A percentile compares a stretch with the other conserved stretches of the same genome.
Conservation (phyloP, 305 asterid genomes). For the Fraxinus xanthoxyloides region DNA sequence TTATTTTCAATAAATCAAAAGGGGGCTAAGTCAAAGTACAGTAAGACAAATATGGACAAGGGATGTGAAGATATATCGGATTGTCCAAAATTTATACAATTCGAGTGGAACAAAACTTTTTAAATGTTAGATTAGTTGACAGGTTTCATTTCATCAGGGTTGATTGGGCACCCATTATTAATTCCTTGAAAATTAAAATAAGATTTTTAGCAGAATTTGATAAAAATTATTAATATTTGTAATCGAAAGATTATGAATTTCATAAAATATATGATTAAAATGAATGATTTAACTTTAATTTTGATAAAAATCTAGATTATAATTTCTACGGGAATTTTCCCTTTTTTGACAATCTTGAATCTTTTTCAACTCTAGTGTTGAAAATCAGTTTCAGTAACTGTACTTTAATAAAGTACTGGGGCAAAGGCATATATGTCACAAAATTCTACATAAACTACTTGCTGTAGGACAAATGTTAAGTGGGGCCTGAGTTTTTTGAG, state of each 20-base stretch:
- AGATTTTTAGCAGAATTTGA: too few species aligned
- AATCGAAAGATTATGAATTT: too few species aligned
- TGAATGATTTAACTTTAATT: too few species aligned
- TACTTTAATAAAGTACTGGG: not conserved
- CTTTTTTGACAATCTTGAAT: not conserved
- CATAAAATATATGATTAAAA: too few species aligned
- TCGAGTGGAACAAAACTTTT: not conserved
- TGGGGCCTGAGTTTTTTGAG: constrained; percentile 1
- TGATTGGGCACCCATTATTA: not conserved
- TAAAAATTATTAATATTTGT: too few species aligned
- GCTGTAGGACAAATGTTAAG: not conserved
- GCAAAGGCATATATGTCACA: not conserved
- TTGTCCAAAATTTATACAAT: not conserved
- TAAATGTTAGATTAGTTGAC: not conserved
- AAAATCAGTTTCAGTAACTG: not conserved
- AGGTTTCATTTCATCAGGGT: not conserved
- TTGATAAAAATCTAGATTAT: too few species aligned
- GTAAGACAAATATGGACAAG: not conserved
- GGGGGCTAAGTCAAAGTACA: not conserved
- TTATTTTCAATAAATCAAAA: not conserved
- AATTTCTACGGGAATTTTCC: not conserved
- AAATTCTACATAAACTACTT: not conserved
- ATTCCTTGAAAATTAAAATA: too few species aligned
- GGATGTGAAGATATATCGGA: not conserved
- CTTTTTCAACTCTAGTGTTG: not conserved